phyloP scores from a whole-genome alignment of 1,139 yeast genomes.

The Schwanniomyces etchellsii region DNA sequence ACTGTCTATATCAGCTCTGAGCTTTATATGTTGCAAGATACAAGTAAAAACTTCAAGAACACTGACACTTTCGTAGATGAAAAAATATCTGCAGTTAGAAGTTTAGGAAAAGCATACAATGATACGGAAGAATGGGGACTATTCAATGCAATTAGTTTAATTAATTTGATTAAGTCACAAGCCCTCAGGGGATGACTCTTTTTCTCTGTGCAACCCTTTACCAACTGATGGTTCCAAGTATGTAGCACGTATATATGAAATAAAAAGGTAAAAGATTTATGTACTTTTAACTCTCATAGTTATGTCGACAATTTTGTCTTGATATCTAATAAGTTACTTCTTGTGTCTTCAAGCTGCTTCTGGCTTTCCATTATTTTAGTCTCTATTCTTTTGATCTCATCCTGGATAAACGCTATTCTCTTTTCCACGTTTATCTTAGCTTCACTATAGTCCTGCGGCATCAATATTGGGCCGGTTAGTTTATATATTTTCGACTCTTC shows the following conservation, averaged over 20 bases:
- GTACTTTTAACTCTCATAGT: neutral
- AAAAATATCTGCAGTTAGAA: slow-evolving; percentile 50
- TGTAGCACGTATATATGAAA: neutral
- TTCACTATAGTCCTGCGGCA: slow-evolving; percentile 82
- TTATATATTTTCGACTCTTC: slow-evolving; percentile 72
- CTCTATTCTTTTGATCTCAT: slow-evolving; percentile 71
- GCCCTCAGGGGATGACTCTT: slow-evolving; percentile 62
- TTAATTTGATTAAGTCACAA: slow-evolving; percentile 69
- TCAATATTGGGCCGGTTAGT: slow-evolving; percentile 83
- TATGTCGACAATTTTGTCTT: slow-evolving; percentile 22
- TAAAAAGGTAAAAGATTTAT: neutral
- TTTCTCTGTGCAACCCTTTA: too few relatives aligned
- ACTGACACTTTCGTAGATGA: slow-evolving; percentile 64
- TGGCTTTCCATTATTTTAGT: slow-evolving; percentile 50
- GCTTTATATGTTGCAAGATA: slow-evolving; percentile 75
- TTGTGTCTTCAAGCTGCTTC: slow-evolving; percentile 40
- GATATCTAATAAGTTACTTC: slow-evolving; percentile 43
- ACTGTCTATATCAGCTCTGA: slow-evolving; percentile 71
- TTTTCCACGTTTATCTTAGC: slow-evolving; percentile 80
- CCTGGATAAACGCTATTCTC: slow-evolving; percentile 79
- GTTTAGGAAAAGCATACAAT: slow-evolving; percentile 54
- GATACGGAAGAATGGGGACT: slow-evolving; percentile 69
- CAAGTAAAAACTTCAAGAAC: slow-evolving; percentile 45
- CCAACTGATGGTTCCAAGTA: neutral
- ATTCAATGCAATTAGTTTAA: slow-evolving; percentile 61